Percentiles rank a stretch among this genome's conserved stretches.
Conservation (phyloP, 495 filamentous ascomycete species). For the Schizothecium vesticola region DNA sequence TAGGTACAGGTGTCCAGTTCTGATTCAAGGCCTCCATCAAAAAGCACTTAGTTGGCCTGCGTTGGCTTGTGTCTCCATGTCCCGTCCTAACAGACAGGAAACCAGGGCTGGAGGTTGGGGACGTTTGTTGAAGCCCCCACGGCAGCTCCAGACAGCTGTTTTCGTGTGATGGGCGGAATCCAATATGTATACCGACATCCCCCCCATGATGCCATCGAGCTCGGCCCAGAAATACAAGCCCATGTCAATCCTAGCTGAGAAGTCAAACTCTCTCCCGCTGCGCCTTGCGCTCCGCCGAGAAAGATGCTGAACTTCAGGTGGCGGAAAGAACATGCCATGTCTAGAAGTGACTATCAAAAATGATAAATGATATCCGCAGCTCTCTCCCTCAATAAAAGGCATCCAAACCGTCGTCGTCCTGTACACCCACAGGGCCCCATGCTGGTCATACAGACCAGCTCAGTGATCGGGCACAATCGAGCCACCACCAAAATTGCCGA, state of each 20-base stretch:
- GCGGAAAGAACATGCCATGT: neutral
- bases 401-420: neutral
- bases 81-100: neutral
- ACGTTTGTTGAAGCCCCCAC: neutral
- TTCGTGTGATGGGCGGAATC: neutral
- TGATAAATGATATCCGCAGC: neutral
- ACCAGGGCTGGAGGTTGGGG: neutral
- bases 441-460: neutral
- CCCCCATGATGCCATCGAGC: neutral
- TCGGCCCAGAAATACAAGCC: neutral
- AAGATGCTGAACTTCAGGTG: neutral
- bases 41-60: too few relatives aligned
- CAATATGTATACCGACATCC: neutral
- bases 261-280: neutral
- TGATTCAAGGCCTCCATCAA: neutral
- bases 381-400: neutral
- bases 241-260: neutral
- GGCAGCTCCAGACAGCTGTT: neutral
- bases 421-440: neutral
- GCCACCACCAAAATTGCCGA: neutral
- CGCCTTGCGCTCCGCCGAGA: neutral
- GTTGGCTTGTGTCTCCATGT: neutral
- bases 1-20: neutral
- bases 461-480: neutral
- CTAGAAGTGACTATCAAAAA: neutral